Percentiles rank a stretch among this genome's conserved stretches.
These are phyloP conservation scores for Capsella bursapastoris DNA, from an alignment of 345 rosid genomes.

Conservation along the genomic window DNA sequence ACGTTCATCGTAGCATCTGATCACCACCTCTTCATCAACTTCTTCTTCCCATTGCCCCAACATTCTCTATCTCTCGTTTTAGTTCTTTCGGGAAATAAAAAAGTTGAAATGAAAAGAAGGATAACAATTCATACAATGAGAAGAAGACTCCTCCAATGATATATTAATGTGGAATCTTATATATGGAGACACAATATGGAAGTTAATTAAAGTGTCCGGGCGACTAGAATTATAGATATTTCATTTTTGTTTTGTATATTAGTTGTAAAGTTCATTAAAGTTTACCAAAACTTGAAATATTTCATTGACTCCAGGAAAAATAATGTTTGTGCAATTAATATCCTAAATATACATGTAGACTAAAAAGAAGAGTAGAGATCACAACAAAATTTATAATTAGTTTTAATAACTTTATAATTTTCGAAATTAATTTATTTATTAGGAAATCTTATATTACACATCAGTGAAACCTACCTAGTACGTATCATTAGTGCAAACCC, in stretches of 20 bases:
- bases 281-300: not conserved
- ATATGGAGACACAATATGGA: not conserved
- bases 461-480: not conserved
- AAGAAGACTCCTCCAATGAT: slow-evolving; percentile 10
- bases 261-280: not conserved
- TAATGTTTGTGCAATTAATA: not conserved
- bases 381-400: not conserved
- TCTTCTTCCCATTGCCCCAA: slow-evolving; percentile 37
- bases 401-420: not conserved
- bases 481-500: not conserved
- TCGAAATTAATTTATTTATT: not conserved
- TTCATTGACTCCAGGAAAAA: not conserved
- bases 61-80: slow-evolving; percentile 22
- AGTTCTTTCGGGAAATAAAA: not conserved
- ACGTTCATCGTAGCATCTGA: slow-evolving; percentile 63
- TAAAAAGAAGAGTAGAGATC: not conserved
- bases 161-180: slow-evolving; percentile 1
- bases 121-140: not conserved
- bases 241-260: not conserved
- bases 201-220: not conserved
- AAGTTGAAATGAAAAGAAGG: not conserved
- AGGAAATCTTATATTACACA: not conserved
- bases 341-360: not conserved
- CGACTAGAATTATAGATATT: not conserved
- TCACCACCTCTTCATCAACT: slow-evolving; percentile 40